phyloP scores from a whole-genome alignment of 208 protist species.

The Plasmodiophora brassicae region DNA sequence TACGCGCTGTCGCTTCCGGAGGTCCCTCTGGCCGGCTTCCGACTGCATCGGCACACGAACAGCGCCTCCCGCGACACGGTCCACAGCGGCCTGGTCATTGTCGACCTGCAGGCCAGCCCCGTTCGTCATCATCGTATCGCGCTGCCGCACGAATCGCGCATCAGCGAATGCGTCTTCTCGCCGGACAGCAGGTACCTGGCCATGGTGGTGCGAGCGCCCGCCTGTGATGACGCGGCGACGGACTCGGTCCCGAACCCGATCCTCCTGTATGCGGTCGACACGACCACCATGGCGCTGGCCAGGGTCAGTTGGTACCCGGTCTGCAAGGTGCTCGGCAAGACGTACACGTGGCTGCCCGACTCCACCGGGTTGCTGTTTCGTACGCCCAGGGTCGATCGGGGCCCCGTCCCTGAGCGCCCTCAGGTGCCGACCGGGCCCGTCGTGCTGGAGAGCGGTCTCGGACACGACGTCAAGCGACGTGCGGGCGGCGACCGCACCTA shows the following conservation, averaged over 20 bases:
- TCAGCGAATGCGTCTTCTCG: not conserved
- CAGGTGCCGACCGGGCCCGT: not conserved
- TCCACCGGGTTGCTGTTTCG: not conserved
- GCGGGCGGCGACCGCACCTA: not conserved
- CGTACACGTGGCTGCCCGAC: not conserved
- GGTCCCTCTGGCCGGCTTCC: not conserved
- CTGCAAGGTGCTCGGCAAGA: not conserved
- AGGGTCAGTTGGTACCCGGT: not conserved
- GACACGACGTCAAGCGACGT: conserved; percentile 11
- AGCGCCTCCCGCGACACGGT: not conserved
- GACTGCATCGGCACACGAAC: not conserved
- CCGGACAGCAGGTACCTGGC: not conserved
- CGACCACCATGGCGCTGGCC: not conserved
- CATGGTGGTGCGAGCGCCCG: not conserved
- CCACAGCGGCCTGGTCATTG: not conserved
- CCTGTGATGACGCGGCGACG: not conserved
- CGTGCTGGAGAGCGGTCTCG: not conserved
- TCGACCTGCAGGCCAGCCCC: not conserved
- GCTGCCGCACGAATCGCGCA: not conserved
- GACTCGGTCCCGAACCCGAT: not conserved
- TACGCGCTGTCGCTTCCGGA: not conserved
- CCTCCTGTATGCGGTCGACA: not conserved
- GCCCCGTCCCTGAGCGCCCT: not conserved
- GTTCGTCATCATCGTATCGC: not conserved
- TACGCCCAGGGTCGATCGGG: not conserved